A percentile compares a stretch with the other conserved stretches of the same genome.
Conservation (phyloP, 768 basidiomycete species). For the Strobilomyces echinocephalus region DNA sequence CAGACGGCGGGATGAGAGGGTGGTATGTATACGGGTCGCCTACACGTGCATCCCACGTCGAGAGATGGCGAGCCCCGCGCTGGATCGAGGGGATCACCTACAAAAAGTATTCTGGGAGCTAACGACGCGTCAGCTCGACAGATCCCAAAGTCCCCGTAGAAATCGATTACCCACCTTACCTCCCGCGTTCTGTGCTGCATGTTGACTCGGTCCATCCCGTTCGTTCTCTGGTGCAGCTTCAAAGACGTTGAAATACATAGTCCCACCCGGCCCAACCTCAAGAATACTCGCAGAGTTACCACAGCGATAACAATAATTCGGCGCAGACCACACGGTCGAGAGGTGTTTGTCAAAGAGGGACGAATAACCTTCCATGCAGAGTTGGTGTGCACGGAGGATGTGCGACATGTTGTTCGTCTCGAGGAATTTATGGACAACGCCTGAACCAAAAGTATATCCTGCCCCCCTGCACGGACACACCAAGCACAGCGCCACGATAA, state of each 20-base stretch:
- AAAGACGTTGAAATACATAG: slow-evolving; percentile 95
- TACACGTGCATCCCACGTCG: slow-evolving; percentile 4
- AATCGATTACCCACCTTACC: slow-evolving; percentile 53
- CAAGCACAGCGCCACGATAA: slow-evolving; percentile 2
- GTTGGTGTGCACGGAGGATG: slow-evolving; percentile 95
- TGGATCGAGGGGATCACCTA: slow-evolving; percentile 18
- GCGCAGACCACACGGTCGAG: slow-evolving; percentile 97
- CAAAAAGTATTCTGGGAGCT: slow-evolving; percentile 83
- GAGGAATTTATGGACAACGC: slow-evolving; percentile 96
- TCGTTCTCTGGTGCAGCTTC: slow-evolving; percentile 99
- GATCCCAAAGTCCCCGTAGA: not conserved
- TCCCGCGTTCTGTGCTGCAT: slow-evolving; percentile 62
- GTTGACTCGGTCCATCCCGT: slow-evolving; percentile 70
- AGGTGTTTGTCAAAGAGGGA: slow-evolving; percentile 95
- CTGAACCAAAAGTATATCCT: slow-evolving; percentile 97
- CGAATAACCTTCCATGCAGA: slow-evolving; percentile 99
- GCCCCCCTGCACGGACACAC: slow-evolving; percentile 64
- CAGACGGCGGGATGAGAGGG: not conserved
- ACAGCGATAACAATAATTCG: slow-evolving; percentile 98
- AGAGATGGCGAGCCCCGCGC: not conserved
- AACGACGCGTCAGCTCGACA: slow-evolving; percentile 3
- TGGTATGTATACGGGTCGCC: not conserved
- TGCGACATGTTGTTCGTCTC: slow-evolving; percentile 95
- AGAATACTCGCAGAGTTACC: slow-evolving; percentile 96
- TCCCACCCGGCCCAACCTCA: slow-evolving; percentile 86